A percentile compares a stretch with the other conserved stretches of the same genome.
phyloP scores from a whole-genome alignment of 2,329 filamentous ascomycete species.

The Rutstroemia sp. region DNA sequence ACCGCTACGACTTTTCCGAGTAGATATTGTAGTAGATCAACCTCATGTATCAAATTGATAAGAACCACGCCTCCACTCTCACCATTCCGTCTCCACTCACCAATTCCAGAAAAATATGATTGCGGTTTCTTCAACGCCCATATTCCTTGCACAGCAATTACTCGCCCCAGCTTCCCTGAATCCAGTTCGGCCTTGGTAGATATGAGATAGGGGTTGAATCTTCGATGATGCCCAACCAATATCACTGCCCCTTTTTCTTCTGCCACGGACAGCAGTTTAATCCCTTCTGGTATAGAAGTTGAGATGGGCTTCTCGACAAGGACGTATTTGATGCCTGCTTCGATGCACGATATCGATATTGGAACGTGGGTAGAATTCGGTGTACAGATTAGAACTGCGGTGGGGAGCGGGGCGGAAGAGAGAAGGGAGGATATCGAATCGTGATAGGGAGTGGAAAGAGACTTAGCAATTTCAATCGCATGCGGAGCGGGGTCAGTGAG shows the following conservation, averaged over 20 bases:
- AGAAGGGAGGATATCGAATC: conserved; percentile 38
- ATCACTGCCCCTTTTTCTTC: background rate
- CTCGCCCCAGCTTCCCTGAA: conserved; percentile 34
- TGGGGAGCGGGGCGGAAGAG: conserved; percentile 33
- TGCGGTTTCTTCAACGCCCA: conserved; percentile 47
- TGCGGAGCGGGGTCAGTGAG: conserved; percentile 40
- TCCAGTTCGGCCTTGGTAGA: background rate
- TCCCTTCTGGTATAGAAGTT: conserved; percentile 34
- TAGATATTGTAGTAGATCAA: conserved; percentile 50
- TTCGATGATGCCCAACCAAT: background rate
- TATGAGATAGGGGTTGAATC: background rate
- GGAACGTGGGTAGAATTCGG: background rate
- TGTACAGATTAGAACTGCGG: conserved; percentile 38
- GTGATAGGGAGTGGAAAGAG: conserved; percentile 34
- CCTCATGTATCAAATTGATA: conserved; percentile 55
- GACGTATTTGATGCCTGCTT: conserved; percentile 39
- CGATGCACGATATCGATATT: conserved; percentile 43
- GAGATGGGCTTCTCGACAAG: conserved; percentile 52
- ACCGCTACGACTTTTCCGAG: conserved; percentile 46
- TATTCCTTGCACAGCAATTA: conserved; percentile 46
- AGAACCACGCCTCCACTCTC: conserved; percentile 41
- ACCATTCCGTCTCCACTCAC: conserved; percentile 39
- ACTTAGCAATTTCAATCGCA: conserved; percentile 30
- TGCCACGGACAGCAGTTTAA: conserved; percentile 23
- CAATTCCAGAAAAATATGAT: conserved; percentile 41